Evolutionary conservation across 2,329 filamentous ascomycete species (phyloP).

Genomic region (Sporothrix humicola): DNA sequence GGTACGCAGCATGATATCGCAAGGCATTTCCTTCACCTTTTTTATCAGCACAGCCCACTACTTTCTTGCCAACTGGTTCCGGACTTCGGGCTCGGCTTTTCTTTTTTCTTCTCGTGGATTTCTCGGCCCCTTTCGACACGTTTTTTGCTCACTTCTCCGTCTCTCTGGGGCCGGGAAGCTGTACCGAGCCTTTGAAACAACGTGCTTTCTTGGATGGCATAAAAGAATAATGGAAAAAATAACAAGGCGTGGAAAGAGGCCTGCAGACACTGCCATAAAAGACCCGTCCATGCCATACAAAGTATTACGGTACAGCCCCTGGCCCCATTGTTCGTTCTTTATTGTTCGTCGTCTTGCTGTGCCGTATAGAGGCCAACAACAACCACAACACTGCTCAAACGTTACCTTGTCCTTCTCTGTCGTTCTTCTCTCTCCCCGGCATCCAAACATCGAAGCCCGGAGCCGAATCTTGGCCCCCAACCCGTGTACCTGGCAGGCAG

Average conservation of each 20-base stretch:
- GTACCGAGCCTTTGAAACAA: neutral
- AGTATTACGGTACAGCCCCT: neutral
- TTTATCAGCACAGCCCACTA: neutral
- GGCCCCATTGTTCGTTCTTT: neutral
- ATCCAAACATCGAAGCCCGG: slow-evolving; percentile 17
- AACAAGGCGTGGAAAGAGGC: neutral
- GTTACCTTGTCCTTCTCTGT: too few species aligned
- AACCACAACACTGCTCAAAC: neutral
- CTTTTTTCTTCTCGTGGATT: neutral
- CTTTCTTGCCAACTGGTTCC: neutral
- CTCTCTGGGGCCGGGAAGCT: neutral
- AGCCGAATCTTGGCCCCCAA: slow-evolving; percentile 24
- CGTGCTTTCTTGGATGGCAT: neutral
- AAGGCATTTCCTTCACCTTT: neutral
- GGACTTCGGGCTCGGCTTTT: neutral
- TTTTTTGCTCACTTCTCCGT: neutral
- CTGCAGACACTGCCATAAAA: neutral
- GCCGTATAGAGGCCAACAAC: neutral
- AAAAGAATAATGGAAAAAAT: neutral
- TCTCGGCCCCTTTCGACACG: neutral
- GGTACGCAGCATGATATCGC: neutral
- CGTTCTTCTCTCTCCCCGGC: neutral
- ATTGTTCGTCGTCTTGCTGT: neutral
- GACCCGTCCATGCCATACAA: neutral
- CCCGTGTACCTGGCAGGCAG: slow-evolving; percentile 24